Evolutionary conservation across 2,329 filamentous ascomycete genomes (phyloP).

Genomic region (Pseudophaeomoniella oleicola): DNA sequence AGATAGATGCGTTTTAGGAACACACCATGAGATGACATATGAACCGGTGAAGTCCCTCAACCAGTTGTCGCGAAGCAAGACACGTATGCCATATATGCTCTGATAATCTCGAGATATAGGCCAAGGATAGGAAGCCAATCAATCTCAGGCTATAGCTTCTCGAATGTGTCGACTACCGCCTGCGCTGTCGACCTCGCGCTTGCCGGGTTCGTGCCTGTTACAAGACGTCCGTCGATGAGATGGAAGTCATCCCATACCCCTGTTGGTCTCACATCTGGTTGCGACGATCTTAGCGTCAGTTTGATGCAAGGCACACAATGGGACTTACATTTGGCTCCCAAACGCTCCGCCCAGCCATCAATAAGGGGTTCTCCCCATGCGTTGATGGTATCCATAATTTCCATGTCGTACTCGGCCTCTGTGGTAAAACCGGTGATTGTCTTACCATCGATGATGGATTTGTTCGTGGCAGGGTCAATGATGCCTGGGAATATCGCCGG

Average conservation of each 20-base stretch:
- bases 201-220: constrained; percentile 28
- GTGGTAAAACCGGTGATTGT: constrained; percentile 26
- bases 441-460: constrained; percentile 23
- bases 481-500: constrained; percentile 23
- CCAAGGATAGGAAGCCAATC: too few relatives aligned
- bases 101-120: too few relatives aligned
- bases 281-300: not conserved
- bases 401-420: constrained; percentile 21
- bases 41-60: too few relatives aligned
- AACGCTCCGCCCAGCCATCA: constrained; percentile 17
- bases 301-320: not conserved
- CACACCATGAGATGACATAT: too few relatives aligned
- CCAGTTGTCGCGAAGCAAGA: too few relatives aligned
- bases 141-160: constrained; percentile 15
- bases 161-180: constrained; percentile 24
- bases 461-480: constrained; percentile 16
- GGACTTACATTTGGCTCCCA: constrained; percentile 19
- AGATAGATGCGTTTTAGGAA: too few relatives aligned
- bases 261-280: constrained; percentile 14
- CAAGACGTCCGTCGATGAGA: constrained; percentile 21
- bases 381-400: constrained; percentile 17
- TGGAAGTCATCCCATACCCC: constrained; percentile 18
- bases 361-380: constrained; percentile 19
- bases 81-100: too few relatives aligned
- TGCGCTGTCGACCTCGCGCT: constrained; percentile 24